A percentile compares a stretch with the other conserved stretches of the same genome.
Conservation (phyloP, 163 green algal species). For the Picocystis sp. region DNA sequence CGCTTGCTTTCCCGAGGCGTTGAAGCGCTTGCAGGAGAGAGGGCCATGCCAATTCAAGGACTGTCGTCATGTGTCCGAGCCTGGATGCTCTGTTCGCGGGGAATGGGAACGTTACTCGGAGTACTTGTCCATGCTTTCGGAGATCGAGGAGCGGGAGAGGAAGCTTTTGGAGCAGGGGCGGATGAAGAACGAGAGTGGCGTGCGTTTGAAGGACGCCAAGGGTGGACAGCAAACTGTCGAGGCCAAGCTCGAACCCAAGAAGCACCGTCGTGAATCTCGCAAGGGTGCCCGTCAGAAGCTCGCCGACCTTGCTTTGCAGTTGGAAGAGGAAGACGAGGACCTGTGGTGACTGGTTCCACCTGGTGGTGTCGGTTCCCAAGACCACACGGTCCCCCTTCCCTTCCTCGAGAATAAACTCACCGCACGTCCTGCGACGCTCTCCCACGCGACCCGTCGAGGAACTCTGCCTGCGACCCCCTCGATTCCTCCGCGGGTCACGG, state of each 20-base stretch:
- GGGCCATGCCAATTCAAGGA: slow-evolving; percentile 50
- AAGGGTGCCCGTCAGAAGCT: neutral
- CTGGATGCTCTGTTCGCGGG: slow-evolving; percentile 43
- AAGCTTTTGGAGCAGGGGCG: neutral
- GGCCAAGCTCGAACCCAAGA: slow-evolving; percentile 2
- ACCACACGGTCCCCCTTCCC: neutral
- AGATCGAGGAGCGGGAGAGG: slow-evolving; percentile 5
- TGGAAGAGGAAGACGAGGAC: neutral
- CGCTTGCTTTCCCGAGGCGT: slow-evolving; percentile 41
- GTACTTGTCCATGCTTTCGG: slow-evolving; percentile 5
- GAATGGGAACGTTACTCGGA: slow-evolving; percentile 21
- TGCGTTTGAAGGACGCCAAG: neutral
- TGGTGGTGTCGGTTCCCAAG: no score
- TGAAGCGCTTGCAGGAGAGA: slow-evolving; percentile 6
- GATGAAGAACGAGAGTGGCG: no score
- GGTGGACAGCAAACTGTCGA: neutral
- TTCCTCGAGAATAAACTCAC: no score
- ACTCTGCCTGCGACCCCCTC: no score
- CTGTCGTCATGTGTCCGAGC: slow-evolving; percentile 71
- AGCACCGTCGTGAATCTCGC: slow-evolving; percentile 2
- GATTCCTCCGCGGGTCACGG: no score
- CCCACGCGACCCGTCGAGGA: no score
- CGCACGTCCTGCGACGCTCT: no score
- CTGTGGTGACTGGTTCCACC: neutral
- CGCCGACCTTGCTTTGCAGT: neutral